Percentiles rank a stretch among this genome's conserved stretches.
Evolutionary conservation across 2,329 filamentous ascomycete species (phyloP).

Genomic region (Penicillium verrucosum): DNA sequence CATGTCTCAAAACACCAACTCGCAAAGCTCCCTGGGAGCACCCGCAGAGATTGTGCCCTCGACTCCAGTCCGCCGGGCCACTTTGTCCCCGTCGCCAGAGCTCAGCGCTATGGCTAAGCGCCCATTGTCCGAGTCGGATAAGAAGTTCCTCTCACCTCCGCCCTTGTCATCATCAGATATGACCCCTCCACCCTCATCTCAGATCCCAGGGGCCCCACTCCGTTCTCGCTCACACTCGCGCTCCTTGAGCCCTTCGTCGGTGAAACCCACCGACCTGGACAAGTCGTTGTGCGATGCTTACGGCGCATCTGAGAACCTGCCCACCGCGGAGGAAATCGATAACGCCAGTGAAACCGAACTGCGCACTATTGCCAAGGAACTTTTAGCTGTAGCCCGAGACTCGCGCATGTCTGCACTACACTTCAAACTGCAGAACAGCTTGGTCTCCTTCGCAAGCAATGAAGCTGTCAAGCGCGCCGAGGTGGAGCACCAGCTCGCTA

Average conservation of each 20-base stretch:
- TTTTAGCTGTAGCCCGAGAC: conserved; percentile 57
- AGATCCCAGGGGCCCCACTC: conserved; percentile 46
- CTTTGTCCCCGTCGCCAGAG: conserved; percentile 38
- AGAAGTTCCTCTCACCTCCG: conserved; percentile 42
- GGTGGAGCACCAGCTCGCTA: conserved; percentile 89
- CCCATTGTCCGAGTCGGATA: conserved; percentile 35
- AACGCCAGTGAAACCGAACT: conserved; percentile 52
- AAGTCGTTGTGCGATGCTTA: conserved; percentile 43
- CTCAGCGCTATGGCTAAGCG: conserved; percentile 29
- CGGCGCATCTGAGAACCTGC: conserved; percentile 43
- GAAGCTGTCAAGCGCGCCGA: conserved; percentile 82
- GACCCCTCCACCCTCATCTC: conserved; percentile 63
- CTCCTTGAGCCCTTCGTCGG: conserved; percentile 30
- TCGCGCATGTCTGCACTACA: conserved; percentile 82
- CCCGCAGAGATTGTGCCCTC: conserved; percentile 40
- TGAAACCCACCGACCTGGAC: conserved; percentile 50
- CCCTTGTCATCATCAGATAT: conserved; percentile 51
- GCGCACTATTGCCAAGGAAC: conserved; percentile 52
- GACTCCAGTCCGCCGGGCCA: conserved; percentile 33
- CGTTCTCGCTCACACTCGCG: conserved; percentile 42
- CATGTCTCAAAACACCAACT: conserved; percentile 36
- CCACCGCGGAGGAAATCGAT: conserved; percentile 52
- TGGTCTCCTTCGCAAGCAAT: conserved; percentile 77
- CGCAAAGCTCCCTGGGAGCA: conserved; percentile 37
- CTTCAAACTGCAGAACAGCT: conserved; percentile 83